Conservation (phyloP, 129 eudicot species). For the Flaveria bidentis region DNA sequence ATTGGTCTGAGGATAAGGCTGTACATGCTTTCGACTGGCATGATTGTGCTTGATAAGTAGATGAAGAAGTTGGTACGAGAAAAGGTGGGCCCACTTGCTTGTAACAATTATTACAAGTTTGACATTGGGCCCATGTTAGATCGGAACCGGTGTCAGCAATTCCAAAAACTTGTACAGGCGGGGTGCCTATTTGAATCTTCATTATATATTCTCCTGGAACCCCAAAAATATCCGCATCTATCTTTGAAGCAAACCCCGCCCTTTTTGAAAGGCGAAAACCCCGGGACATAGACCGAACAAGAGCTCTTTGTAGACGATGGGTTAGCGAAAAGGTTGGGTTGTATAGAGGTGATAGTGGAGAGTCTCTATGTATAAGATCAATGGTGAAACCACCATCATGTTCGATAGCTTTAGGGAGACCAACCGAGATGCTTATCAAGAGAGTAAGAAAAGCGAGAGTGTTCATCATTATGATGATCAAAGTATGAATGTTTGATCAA, state of each 20-base stretch:
- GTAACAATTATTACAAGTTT: slow-evolving; percentile 55
- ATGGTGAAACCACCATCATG: slow-evolving; percentile 36
- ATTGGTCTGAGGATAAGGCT: background rate
- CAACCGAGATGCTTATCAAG: slow-evolving; percentile 10
- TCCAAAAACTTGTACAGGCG: slow-evolving; percentile 40
- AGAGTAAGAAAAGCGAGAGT: slow-evolving; percentile 6
- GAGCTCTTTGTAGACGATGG: slow-evolving; percentile 32
- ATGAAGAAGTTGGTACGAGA: slow-evolving; percentile 46
- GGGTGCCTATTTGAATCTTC: slow-evolving; percentile 62
- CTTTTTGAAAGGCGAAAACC: slow-evolving; percentile 6
- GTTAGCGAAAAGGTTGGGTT: slow-evolving; percentile 28
- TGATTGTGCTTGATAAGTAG: slow-evolving; percentile 37
- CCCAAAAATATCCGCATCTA: slow-evolving; percentile 28
- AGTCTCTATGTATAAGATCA: slow-evolving; percentile 59
- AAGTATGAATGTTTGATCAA: background rate
- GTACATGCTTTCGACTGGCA: slow-evolving; percentile 48
- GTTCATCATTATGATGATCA: slow-evolving; percentile 29
- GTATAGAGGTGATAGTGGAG: slow-evolving; percentile 53
- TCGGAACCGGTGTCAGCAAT: slow-evolving; percentile 78
- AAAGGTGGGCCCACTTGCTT: slow-evolving; percentile 52
- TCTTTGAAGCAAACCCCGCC: background rate
- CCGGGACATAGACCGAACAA: slow-evolving; percentile 44
- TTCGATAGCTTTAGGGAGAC: slow-evolving; percentile 15
- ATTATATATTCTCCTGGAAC: slow-evolving; percentile 53
- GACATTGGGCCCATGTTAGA: slow-evolving; percentile 67